Base-by-base conservation (phyloP, 345 rosid species). In the Eucalyptus curtisii region DNA sequence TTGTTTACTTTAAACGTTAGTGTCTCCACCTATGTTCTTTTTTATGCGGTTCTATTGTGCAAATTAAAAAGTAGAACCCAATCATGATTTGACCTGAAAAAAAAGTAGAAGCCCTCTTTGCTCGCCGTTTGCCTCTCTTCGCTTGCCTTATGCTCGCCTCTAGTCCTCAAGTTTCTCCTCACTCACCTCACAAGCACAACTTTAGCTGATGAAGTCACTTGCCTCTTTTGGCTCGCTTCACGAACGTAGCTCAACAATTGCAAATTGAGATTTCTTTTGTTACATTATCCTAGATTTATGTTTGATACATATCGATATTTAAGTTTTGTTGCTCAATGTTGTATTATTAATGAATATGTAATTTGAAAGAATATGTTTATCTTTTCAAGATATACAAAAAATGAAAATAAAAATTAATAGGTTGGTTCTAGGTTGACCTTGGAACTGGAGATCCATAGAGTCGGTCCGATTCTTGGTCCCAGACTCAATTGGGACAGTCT, bases 381-480 rank as follows among this genome's bases (percentile, higher is more conserved):
- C 3, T 2, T 55, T 55, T 55, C 6, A 55, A 55, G 13, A 55
- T 8, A 55, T 55, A 55, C 61, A 55, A 55, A 52, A 55, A 4
- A 20, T 24, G 59, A 53, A 53, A 53, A 9, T 24, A 52, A 49
- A 50, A 1, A 52, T 7, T 7, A 53, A 22, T 8, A 0, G 10
- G 0, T 22, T 55, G 2, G 27, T 2, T 3, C 1, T 55, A 55
- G 2, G 10, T 55, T 55, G 12, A 53, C 27, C 27, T 53, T 53
- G 11, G 4, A 53, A 53, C 5, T 1, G 0, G 0, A 22, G 25
- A 53, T 5, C 1, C 12, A 22, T 20, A 8, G 25, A 22, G 0
- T 53, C 1, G 2, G 11, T 53, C 2, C 0, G 2, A 2, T 22
- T 11, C 5, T 22, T 0, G 1, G 0, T 50, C 3, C 53, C 2